These are phyloP conservation scores for Fagus sylvatica DNA, from an alignment of 306 rosid genomes.

Conservation along the genomic window DNA sequence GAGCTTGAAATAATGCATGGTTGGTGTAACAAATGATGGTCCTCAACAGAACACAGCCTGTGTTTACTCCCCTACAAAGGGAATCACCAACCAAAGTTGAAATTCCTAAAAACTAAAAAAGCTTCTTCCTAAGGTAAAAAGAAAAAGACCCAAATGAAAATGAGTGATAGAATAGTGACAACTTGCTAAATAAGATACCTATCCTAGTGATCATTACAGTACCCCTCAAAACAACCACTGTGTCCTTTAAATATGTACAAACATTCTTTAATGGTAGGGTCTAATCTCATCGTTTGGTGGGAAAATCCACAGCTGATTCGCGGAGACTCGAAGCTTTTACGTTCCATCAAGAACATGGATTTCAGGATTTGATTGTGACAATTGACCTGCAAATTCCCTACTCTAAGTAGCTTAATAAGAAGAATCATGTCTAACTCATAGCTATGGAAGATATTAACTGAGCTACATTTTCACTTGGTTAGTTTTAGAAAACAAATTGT, in stretches of 20 bases:
- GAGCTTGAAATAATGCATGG: constrained; percentile 34
- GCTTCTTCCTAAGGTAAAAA: constrained; percentile 14
- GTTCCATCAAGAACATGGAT: constrained; percentile 34
- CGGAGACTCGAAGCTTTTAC: constrained; percentile 21
- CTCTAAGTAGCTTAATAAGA: neutral
- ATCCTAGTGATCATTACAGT: constrained; percentile 26
- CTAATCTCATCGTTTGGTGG: constrained; percentile 8
- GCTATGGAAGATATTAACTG: neutral
- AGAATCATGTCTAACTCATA: neutral
- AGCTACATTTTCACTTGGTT: too few relatives aligned
- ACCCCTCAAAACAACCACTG: constrained; percentile 7
- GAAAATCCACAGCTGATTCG: neutral
- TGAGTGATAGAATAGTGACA: constrained; percentile 26
- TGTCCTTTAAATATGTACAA: constrained; percentile 25
- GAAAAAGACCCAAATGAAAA: neutral
- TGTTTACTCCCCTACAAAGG: constrained; percentile 26
- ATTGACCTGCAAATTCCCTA: constrained; percentile 26
- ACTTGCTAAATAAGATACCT: constrained; percentile 21
- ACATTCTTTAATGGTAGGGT: constrained; percentile 37
- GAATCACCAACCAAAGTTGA: constrained; percentile 22
- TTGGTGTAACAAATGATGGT: constrained; percentile 46
- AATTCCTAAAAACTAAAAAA: neutral
- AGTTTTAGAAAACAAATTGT: constrained; percentile 9
- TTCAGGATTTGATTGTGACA: constrained; percentile 46
- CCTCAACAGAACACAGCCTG: constrained; percentile 2